phyloP scores from a whole-genome alignment of 2,329 filamentous ascomycete species.

The Cladobotryum protrusum region DNA sequence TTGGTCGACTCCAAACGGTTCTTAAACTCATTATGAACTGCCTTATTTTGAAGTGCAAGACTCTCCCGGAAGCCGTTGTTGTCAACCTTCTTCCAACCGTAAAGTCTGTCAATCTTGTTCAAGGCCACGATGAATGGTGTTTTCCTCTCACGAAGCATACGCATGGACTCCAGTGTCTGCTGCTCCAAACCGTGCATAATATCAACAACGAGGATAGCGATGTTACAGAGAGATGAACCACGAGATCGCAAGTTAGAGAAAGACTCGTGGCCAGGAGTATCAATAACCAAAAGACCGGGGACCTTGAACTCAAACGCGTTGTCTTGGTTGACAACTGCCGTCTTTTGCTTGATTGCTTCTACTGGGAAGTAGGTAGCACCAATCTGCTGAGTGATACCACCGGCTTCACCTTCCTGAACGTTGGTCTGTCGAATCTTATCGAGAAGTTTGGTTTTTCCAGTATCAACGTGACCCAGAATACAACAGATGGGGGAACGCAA shows the following conservation, averaged over 20 bases:
- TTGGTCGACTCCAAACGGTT: constrained; percentile 88
- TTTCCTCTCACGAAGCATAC: constrained; percentile 81
- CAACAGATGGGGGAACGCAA: constrained; percentile 97
- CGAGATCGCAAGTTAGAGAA: constrained; percentile 97
- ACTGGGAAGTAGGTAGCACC: constrained; percentile 99
- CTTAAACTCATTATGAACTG: constrained; percentile 88
- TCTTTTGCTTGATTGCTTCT: constrained; percentile 89
- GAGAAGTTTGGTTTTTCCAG: constrained; percentile 97
- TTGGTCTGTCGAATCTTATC: constrained; percentile 99
- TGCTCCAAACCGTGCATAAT: constrained; percentile 99
- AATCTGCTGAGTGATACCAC: constrained; percentile 99
- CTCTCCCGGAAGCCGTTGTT: constrained; percentile 98
- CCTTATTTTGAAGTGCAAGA: constrained; percentile 81
- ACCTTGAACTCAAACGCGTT: constrained; percentile 93
- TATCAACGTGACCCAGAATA: constrained; percentile 99
- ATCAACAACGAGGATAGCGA: constrained; percentile 96
- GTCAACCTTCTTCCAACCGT: constrained; percentile 97
- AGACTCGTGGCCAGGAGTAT: constrained; percentile 99
- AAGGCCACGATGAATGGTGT: constrained; percentile 97
- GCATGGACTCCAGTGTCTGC: constrained; percentile 97
- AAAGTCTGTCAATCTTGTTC: constrained; percentile 99
- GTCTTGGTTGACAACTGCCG: constrained; percentile 85
- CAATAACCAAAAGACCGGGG: constrained; percentile 90
- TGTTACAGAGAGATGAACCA: constrained; percentile 97
- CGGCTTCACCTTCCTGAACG: constrained; percentile 97